Percentiles rank a stretch among this genome's conserved stretches.
These are phyloP conservation scores for Ogataea trehaloabstinens DNA, from an alignment of 805 yeast genomes.

Conservation along the genomic window DNA sequence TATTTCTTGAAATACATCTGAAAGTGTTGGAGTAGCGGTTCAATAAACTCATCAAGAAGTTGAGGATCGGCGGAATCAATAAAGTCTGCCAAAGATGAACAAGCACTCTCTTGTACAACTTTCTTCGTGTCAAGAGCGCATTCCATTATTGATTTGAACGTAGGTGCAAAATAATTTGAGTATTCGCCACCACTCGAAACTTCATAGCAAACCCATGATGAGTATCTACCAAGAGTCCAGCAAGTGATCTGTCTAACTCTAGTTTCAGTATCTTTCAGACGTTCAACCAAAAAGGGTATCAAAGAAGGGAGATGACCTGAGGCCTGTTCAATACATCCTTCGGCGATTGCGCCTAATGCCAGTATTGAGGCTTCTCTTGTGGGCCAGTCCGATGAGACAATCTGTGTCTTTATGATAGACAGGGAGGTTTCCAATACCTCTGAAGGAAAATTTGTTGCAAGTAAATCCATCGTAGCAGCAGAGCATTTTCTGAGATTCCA, in stretches of 20 bases:
- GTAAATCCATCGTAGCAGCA: slow-evolving; percentile 86
- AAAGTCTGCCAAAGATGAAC: slow-evolving; percentile 80
- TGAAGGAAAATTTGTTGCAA: slow-evolving; percentile 66
- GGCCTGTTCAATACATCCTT: slow-evolving; percentile 75
- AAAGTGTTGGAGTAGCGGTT: slow-evolving; percentile 67
- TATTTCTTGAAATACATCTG: slow-evolving; percentile 71
- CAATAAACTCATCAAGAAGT: slow-evolving; percentile 60
- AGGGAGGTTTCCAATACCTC: slow-evolving; percentile 65
- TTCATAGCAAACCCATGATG: slow-evolving; percentile 76
- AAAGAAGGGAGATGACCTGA: slow-evolving; percentile 72
- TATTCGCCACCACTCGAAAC: slow-evolving; percentile 60
- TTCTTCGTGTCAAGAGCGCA: slow-evolving; percentile 82
- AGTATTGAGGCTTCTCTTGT: slow-evolving; percentile 89
- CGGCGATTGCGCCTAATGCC: slow-evolving; percentile 94
- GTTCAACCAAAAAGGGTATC: slow-evolving; percentile 80
- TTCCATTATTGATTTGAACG: slow-evolving; percentile 69
- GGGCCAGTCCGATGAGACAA: slow-evolving; percentile 77
- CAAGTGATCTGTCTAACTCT: slow-evolving; percentile 91
- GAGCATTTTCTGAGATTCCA: slow-evolving; percentile 95
- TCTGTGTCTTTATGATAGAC: slow-evolving; percentile 71
- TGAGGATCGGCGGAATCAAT: slow-evolving; percentile 71
- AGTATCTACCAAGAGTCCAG: slow-evolving; percentile 90
- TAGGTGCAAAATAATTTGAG: slow-evolving; percentile 69
- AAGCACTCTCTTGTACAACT: slow-evolving; percentile 94
- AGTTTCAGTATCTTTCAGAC: slow-evolving; percentile 72